Base-by-base conservation (phyloP, 2,329 filamentous ascomycete genomes). In the Fusarium sp. region DNA sequence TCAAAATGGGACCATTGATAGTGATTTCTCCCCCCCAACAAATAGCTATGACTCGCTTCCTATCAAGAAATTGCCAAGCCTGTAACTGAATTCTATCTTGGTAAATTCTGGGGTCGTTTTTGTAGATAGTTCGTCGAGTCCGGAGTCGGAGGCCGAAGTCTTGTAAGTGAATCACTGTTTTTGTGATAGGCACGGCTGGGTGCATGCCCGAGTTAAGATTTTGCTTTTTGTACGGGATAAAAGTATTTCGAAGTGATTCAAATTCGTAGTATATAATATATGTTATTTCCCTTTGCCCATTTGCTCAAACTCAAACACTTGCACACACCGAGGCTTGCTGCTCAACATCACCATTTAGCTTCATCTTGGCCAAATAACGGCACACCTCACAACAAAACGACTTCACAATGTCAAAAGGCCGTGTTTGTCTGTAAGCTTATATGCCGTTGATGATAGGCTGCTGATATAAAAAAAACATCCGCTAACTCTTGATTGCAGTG, bases 401-500 rank as follows among this genome's bases (percentile, higher is more conserved):
- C 15, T 47, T 38, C 59, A 61, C 18, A 23, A 72, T 72, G 68
- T 49, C 68, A 52, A 72, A 72, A 68, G 63, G 69, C 32, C 69
- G 69, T 44, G 64, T 72, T 28, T 72, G 69, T 64, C 69, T 68
- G 59, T 72, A 53, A 69, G 69, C 57, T 32, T 25, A 25, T 37
- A 3, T 23, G 40, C 19, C 18, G 13, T n/a, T 13, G 11, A 35
- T 23, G 11, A 10, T 13, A 40, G 11, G n/a, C 18, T 30, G 21
- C 32, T 12, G 42, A 47, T 47, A 11, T 5, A 10, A 6, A 21
- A 6, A 21, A 19, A 23, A 43, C 18, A 37, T 42, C 37, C 23
- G 16, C 58, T 72, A 43, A 72, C n/a, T 30, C 7, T 58, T 19
- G 32, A n/a, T 15, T 19, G 37, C 13, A 63, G 69, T 23, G 69